phyloP scores from a whole-genome alignment of 148 eudicot species.

The Arbutus unedo region DNA sequence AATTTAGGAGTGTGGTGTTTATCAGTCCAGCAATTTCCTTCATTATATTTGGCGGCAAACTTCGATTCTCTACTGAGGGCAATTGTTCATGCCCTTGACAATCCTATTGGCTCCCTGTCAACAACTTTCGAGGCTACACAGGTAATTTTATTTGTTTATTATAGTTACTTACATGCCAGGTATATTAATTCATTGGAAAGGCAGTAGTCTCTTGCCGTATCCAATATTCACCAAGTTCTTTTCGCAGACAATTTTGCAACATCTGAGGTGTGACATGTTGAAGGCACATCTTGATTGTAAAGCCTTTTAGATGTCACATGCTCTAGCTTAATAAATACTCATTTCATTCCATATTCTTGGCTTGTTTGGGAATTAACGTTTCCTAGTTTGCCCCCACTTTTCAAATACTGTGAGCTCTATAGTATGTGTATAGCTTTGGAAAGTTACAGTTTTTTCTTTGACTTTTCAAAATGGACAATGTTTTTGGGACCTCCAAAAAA shows the following conservation, averaged over 20 bases:
- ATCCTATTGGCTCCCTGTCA: slow-evolving; percentile 78
- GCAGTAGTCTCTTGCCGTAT: not conserved
- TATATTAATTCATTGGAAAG: not conserved
- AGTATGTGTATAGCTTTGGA: no score
- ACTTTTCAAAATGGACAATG: no score
- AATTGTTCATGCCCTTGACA: slow-evolving; percentile 73
- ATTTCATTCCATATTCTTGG: not conserved
- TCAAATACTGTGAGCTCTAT: no score
- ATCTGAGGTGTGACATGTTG: not conserved
- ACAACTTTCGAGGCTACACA: slow-evolving; percentile 86
- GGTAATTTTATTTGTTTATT: slow-evolving; percentile 32
- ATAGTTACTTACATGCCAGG: not conserved
- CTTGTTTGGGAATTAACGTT: not conserved
- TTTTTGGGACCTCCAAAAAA: no score
- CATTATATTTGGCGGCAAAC: slow-evolving; percentile 38
- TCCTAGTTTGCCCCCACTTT: not conserved
- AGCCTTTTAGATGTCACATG: not conserved
- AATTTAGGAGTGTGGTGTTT: slow-evolving; percentile 91
- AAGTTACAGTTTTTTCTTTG: no score
- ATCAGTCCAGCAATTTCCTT: slow-evolving; percentile 73
- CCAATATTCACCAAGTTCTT: not conserved
- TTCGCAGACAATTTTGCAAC: not conserved
- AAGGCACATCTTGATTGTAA: not conserved
- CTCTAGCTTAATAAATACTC: not conserved
- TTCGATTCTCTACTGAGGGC: slow-evolving; percentile 61